Conservation (phyloP, 345 rosid genomes). For the Euclidium syriacum region DNA sequence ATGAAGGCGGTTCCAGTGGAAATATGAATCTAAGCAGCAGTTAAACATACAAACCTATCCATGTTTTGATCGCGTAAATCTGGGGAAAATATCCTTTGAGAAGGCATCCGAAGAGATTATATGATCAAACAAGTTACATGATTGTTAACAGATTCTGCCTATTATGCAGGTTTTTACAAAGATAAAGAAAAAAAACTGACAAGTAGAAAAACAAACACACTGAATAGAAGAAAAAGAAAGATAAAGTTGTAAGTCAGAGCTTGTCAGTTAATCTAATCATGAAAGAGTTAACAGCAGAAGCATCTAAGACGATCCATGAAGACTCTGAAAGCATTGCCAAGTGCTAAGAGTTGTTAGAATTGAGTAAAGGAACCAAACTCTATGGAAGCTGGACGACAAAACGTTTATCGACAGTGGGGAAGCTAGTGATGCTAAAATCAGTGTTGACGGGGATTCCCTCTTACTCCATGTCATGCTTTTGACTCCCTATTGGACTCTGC, state of each 20-base stretch:
- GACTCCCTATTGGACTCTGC: too few species aligned
- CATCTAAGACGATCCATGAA: constrained; percentile 91
- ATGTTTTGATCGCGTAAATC: too few species aligned
- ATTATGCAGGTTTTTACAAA: constrained; percentile 12
- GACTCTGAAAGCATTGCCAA: too few species aligned
- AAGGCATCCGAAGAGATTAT: constrained; percentile 1
- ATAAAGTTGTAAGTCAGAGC: too few species aligned
- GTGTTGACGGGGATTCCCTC: too few species aligned
- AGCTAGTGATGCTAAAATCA: too few species aligned
- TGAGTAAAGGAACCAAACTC: too few species aligned
- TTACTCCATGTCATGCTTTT: too few species aligned
- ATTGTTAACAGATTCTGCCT: constrained; percentile 19
- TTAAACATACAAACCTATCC: not conserved
- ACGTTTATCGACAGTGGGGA: too few species aligned
- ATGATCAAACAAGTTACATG: constrained; percentile 18
- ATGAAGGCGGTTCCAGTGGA: not conserved
- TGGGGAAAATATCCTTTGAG: too few species aligned
- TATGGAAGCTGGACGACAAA: too few species aligned
- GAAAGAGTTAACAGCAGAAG: constrained; percentile 69
- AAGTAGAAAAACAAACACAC: constrained; percentile 6
- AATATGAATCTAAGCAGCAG: not conserved
- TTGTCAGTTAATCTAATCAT: constrained; percentile 84
- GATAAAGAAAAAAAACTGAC: constrained; percentile 1
- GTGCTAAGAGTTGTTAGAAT: too few species aligned
- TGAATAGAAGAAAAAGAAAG: not conserved